Conservation (phyloP, 2,329 filamentous ascomycete genomes). For the Trichoderma atrobrunneum region DNA sequence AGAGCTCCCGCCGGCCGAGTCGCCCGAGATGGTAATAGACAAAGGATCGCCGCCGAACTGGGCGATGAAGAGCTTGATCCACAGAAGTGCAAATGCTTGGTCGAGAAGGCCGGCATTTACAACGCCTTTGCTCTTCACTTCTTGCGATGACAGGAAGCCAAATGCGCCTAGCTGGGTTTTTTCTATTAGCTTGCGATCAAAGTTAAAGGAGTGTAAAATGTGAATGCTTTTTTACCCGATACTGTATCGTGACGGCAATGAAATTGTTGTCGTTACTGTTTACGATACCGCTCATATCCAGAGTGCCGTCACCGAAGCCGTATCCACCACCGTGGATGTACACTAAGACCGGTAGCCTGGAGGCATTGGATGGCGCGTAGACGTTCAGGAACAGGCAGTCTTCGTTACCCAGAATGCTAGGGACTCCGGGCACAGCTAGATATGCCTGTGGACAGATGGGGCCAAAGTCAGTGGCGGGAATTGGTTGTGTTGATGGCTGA, state of each 20-base stretch:
- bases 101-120: constrained; percentile 29
- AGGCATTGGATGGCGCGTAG: not conserved
- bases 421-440: not conserved
- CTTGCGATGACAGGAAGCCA: constrained; percentile 68
- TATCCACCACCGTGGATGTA: not conserved
- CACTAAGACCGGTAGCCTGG: not conserved
- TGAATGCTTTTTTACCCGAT: not conserved
- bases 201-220: not conserved
- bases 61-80: not conserved
- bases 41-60: not conserved
- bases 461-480: not conserved
- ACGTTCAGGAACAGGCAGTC: not conserved
- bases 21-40: not conserved
- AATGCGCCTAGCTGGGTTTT: constrained; percentile 58
- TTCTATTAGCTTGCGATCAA: not conserved
- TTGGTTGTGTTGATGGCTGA: not conserved
- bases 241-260: not conserved
- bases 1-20: not conserved
- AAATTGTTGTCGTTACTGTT: not conserved
- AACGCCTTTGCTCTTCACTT: constrained; percentile 64
- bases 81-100: not conserved
- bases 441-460: not conserved
- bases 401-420: not conserved
- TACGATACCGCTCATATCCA: not conserved
- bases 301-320: not conserved